A percentile compares a stretch with the other conserved stretches of the same genome.
These are phyloP conservation scores for Picocystis salinarum DNA, from an alignment of 139 green algal species.

Conservation along the genomic window DNA sequence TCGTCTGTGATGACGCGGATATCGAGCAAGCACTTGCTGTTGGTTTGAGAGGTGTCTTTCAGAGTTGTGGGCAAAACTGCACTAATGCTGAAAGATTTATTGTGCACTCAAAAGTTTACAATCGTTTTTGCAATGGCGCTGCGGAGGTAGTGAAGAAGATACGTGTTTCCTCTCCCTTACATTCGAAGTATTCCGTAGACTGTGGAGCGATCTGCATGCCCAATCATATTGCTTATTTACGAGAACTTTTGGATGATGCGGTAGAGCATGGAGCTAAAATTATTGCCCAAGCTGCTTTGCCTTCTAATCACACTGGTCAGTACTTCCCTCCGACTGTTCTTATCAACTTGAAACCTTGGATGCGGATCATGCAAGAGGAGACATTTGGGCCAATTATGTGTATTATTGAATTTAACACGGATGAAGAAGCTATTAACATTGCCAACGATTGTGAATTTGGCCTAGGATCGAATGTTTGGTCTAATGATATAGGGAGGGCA, in stretches of 20 bases:
- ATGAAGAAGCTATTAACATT: conserved; percentile 72
- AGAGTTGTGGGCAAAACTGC: conserved; percentile 91
- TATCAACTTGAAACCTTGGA: conserved; percentile 39
- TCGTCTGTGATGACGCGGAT: conserved; percentile 77
- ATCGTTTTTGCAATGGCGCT: conserved; percentile 20
- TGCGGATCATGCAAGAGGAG: conserved; percentile 52
- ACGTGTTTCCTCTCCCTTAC: conserved; percentile 23
- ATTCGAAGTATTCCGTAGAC: conserved; percentile 31
- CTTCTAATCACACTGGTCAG: conserved; percentile 42
- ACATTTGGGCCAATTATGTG: conserved; percentile 77
- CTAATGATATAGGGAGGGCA: conserved; percentile 14
- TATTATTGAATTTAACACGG: conserved; percentile 21
- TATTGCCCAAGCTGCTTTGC: background rate
- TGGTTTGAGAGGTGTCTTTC: conserved; percentile 66
- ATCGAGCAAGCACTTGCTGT: conserved; percentile 50
- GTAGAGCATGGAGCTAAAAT: conserved; percentile 55
- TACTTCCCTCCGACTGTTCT: conserved; percentile 93
- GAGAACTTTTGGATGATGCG: conserved; percentile 75
- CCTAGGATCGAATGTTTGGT: conserved; percentile 78
- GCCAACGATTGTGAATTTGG: conserved; percentile 92
- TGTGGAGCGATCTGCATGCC: conserved; percentile 88
- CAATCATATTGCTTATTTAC: conserved; percentile 56
- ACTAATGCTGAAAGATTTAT: conserved; percentile 87
- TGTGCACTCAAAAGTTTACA: conserved; percentile 49
- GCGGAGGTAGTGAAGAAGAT: background rate